A percentile compares a stretch with the other conserved stretches of the same genome.
Conservation (phyloP, 208 protist species). For the Blechomonas ayalai region DNA sequence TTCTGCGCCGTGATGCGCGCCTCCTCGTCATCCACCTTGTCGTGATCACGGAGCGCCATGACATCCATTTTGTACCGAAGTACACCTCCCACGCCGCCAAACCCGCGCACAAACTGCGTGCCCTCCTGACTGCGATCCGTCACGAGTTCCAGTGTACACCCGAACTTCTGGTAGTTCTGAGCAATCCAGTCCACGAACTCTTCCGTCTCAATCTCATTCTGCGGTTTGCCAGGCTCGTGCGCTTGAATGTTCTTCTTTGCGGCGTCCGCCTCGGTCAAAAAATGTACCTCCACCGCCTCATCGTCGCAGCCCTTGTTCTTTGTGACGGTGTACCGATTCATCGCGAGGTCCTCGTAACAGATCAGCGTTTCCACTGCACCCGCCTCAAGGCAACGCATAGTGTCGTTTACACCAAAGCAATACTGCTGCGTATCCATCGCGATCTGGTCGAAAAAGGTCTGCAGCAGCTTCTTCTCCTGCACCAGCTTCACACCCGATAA, state of each 20-base stretch:
- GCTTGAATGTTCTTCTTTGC: constrained; percentile 71
- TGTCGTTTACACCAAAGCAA: constrained; percentile 98
- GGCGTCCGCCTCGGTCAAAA: constrained; percentile 72
- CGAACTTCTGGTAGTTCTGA: constrained; percentile 98
- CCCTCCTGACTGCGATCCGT: constrained; percentile 96
- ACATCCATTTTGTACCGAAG: constrained; percentile 90
- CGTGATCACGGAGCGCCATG: constrained; percentile 80
- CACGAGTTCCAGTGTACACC: constrained; percentile 92
- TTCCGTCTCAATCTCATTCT: constrained; percentile 87
- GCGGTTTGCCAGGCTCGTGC: constrained; percentile 76
- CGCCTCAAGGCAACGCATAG: constrained; percentile 94
- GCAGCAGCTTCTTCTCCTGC: constrained; percentile 99
- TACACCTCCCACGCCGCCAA: constrained; percentile 96
- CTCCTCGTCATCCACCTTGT: constrained; percentile 67
- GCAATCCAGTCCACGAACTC: constrained; percentile 98
- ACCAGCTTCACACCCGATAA: constrained; percentile 98
- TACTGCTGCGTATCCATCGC: constrained; percentile 97
- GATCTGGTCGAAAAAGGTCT: constrained; percentile 98
- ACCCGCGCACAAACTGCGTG: constrained; percentile 97
- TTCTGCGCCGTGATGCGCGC: constrained; percentile 47
- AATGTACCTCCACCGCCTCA: constrained; percentile 46
- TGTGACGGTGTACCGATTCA: constrained; percentile 85
- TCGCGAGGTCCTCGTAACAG: constrained; percentile 97
- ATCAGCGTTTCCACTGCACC: constrained; percentile 98
- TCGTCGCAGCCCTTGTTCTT: constrained; percentile 78